Conservation (phyloP, 78 protist species). For the Speleostelium caveatum region DNA sequence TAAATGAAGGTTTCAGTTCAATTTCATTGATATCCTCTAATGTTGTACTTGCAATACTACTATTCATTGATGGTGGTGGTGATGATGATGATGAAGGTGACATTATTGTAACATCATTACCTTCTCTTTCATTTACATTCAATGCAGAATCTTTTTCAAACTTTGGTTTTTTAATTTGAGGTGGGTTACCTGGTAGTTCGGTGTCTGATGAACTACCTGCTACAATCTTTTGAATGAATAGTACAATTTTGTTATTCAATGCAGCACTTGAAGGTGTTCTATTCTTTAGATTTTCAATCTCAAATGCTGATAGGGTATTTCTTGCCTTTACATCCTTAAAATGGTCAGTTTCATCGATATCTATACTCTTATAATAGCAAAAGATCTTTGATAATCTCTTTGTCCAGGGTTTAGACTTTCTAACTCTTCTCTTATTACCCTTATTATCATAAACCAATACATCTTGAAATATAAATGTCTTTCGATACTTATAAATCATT, state of each 20-base stretch:
- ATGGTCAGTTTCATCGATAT: conserved; percentile 69
- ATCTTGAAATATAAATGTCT: conserved; percentile 1
- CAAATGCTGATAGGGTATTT: too few species aligned
- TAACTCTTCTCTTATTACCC: conserved; percentile 14
- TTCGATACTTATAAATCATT: conserved; percentile 22
- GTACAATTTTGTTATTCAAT: not conserved
- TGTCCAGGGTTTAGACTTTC: conserved; percentile 68
- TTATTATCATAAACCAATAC: conserved; percentile 13
- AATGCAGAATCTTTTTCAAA: too few species aligned
- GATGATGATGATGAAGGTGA: too few species aligned
- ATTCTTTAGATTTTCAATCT: not conserved
- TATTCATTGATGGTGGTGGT: not conserved
- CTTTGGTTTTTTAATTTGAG: not conserved
- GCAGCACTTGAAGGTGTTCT: not conserved
- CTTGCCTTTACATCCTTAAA: conserved; percentile 15
- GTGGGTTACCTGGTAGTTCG: not conserved
- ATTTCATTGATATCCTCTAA: too few species aligned
- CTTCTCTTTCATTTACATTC: too few species aligned
- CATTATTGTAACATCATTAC: too few species aligned
- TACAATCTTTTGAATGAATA: not conserved
- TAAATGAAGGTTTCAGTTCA: not conserved
- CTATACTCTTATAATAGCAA: conserved; percentile 50
- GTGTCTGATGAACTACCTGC: not conserved
- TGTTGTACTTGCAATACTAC: too few species aligned
- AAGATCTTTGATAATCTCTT: conserved; percentile 40